Percentiles rank a stretch among this genome's conserved stretches.
phyloP scores from a whole-genome alignment of 2,329 filamentous ascomycete species.

The Neoarthrinium moseri region DNA sequence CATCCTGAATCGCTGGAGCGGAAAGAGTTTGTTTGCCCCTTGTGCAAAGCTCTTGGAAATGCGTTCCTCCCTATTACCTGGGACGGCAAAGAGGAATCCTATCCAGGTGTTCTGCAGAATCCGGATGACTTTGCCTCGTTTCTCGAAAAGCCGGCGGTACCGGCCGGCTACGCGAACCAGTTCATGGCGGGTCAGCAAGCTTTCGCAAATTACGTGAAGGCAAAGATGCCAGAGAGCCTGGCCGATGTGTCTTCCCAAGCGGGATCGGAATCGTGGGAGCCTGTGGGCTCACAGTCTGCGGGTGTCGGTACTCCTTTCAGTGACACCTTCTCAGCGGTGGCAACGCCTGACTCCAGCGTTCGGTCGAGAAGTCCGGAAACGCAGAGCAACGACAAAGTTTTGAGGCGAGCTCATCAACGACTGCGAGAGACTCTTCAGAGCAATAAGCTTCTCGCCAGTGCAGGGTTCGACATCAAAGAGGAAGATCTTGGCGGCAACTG shows the following conservation, averaged over 20 bases:
- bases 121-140: slow-evolving; percentile 65
- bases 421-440: slow-evolving; percentile 57
- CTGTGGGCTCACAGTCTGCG: slow-evolving; percentile 24
- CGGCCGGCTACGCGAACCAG: background rate
- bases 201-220: slow-evolving; percentile 37
- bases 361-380: slow-evolving; percentile 32
- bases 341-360: slow-evolving; percentile 33
- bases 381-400: slow-evolving; percentile 45
- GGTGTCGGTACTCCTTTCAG: slow-evolving; percentile 40
- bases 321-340: slow-evolving; percentile 38
- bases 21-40: slow-evolving; percentile 92
- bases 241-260: slow-evolving; percentile 36
- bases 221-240: slow-evolving; percentile 36
- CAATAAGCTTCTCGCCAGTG: slow-evolving; percentile 44
- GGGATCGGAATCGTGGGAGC: slow-evolving; percentile 43
- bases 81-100: slow-evolving; percentile 86
- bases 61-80: slow-evolving; percentile 92
- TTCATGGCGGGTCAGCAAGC: slow-evolving; percentile 25
- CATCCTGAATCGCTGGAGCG: slow-evolving; percentile 79
- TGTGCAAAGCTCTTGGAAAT: slow-evolving; percentile 96
- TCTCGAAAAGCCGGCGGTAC: slow-evolving; percentile 56
- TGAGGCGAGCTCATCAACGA: slow-evolving; percentile 60
- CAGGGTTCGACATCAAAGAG: slow-evolving; percentile 25
- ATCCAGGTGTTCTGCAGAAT: slow-evolving; percentile 69
- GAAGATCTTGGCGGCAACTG: slow-evolving; percentile 55